A percentile compares a stretch with the other conserved stretches of the same genome.
These are phyloP conservation scores for Crucihimalaya himalaica DNA, from an alignment of 345 rosid species.

Conservation along the genomic window DNA sequence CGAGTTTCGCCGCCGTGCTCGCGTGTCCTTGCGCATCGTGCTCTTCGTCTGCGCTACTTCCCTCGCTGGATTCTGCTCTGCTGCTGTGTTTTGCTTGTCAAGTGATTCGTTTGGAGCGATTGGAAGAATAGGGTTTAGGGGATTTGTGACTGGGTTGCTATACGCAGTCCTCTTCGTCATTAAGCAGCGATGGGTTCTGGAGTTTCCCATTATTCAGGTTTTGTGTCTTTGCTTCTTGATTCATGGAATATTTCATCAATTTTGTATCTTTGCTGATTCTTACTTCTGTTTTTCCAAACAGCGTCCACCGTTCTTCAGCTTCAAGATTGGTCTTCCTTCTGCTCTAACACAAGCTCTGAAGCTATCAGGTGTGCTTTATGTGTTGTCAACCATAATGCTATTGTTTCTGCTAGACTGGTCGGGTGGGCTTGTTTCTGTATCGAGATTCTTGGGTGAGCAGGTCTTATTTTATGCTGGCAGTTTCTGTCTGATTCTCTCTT, in stretches of 20 bases:
- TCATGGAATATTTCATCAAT: background rate
- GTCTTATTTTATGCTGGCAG: constrained; percentile 56
- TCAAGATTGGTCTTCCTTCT: constrained; percentile 80
- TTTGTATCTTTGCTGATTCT: constrained; percentile 25
- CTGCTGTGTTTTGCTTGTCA: constrained; percentile 45
- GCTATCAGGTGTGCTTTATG: constrained; percentile 55
- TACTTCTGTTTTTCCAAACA: constrained; percentile 37
- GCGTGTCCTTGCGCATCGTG: constrained; percentile 47
- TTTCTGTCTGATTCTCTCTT: constrained; percentile 68
- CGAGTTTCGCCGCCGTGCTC: constrained; percentile 55
- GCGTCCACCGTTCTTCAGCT: constrained; percentile 84
- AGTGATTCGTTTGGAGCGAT: constrained; percentile 27
- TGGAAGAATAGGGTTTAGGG: constrained; percentile 61
- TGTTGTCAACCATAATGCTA: constrained; percentile 51
- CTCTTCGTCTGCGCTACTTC: constrained; percentile 49
- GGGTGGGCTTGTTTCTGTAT: constrained; percentile 44
- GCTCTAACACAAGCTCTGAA: constrained; percentile 55
- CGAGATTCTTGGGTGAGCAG: constrained; percentile 55
- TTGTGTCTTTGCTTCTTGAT: background rate
- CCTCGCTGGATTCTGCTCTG: constrained; percentile 50
- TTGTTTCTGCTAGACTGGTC: constrained; percentile 46
- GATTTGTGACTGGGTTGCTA: constrained; percentile 65
- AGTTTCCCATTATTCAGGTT: constrained; percentile 94
- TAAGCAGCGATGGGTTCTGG: constrained; percentile 71
- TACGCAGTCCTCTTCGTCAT: constrained; percentile 55